These are phyloP conservation scores for Erodium texanum DNA, from an alignment of 441 rosid genomes.

Conservation along the genomic window DNA sequence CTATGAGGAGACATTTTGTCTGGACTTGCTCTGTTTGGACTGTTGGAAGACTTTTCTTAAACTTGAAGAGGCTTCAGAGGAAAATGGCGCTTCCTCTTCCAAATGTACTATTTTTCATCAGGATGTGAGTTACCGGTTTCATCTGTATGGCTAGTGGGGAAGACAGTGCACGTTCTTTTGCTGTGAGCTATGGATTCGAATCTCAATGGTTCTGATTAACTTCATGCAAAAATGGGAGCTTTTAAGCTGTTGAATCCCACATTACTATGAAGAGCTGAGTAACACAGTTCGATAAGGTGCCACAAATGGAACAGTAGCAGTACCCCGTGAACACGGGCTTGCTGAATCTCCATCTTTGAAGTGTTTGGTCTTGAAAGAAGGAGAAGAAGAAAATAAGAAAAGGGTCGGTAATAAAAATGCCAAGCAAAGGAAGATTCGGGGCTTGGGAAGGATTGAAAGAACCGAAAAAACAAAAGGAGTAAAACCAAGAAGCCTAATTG, in stretches of 20 bases:
- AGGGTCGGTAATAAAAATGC: background rate
- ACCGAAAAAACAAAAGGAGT: background rate
- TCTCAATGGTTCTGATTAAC: background rate
- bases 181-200: background rate
- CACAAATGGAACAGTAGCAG: background rate
- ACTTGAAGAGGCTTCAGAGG: constrained; percentile 20
- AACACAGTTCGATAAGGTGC: background rate
- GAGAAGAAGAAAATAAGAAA: background rate
- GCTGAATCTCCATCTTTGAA: background rate
- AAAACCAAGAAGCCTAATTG: background rate
- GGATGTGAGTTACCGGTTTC: background rate
- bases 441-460: background rate
- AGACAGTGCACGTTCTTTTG: background rate
- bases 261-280: background rate
- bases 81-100: background rate
- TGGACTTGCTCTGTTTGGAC: constrained; percentile 63
- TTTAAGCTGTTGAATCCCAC: background rate
- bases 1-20: constrained; percentile 77
- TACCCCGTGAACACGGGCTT: background rate
- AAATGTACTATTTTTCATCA: background rate
- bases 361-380: too few relatives aligned
- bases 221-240: background rate
- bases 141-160: background rate
- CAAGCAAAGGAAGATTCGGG: background rate
- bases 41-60: constrained; percentile 26